A percentile compares a stretch with the other conserved stretches of the same genome.
phyloP scores from a whole-genome alignment of 352 stramenopile genomes.

The Globisporangium radiosum region DNA sequence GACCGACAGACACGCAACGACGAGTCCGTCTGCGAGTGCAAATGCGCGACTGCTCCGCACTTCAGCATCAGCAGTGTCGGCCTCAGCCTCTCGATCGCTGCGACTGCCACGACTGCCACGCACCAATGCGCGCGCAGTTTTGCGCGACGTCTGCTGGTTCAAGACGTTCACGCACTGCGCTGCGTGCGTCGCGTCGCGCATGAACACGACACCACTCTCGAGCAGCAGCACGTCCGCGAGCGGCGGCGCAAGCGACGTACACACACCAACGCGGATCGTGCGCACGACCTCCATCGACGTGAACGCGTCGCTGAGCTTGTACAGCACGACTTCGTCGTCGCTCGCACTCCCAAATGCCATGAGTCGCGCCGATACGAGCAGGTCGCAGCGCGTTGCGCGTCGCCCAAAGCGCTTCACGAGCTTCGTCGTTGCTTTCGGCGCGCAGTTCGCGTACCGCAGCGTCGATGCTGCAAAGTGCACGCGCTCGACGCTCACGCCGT shows the following conservation, averaged over 20 bases:
- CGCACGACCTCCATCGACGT: slow-evolving; percentile 11
- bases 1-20: slow-evolving; percentile 19
- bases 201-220: slow-evolving; percentile 16
- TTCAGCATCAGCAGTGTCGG: too few relatives aligned
- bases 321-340: slow-evolving; percentile 5
- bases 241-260: slow-evolving; percentile 14
- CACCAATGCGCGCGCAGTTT: slow-evolving; percentile 3
- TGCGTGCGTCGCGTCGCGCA: slow-evolving; percentile 21
- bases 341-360: slow-evolving; percentile 7
- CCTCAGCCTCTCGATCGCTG: background rate
- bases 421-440: background rate
- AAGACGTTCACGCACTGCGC: slow-evolving; percentile 37
- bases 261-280: slow-evolving; percentile 7
- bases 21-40: slow-evolving; percentile 22
- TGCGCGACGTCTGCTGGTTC: slow-evolving; percentile 40
- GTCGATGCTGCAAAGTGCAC: slow-evolving; percentile 4
- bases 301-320: slow-evolving; percentile 16
- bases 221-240: slow-evolving; percentile 11
- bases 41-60: slow-evolving; percentile 14
- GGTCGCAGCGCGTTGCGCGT: slow-evolving; percentile 3
- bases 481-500: slow-evolving; percentile 3
- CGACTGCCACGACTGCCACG: background rate
- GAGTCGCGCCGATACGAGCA: slow-evolving; percentile 1
- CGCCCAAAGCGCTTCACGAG: slow-evolving; percentile 3
- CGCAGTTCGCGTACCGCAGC: background rate